Evolutionary conservation across 2,329 filamentous ascomycete genomes (phyloP).

Genomic region (Clonostachys rosea): DNA sequence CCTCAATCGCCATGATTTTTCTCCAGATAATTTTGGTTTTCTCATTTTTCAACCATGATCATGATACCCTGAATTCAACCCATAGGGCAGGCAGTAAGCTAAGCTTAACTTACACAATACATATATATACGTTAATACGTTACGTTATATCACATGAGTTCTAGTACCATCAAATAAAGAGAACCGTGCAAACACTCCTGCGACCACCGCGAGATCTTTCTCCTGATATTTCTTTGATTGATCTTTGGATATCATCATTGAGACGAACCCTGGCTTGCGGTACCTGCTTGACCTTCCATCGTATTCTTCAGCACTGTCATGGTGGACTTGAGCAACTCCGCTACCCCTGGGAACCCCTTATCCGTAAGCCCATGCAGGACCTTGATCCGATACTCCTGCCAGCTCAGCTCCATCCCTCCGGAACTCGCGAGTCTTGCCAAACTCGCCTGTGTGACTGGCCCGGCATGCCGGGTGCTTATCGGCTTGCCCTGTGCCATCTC

Average conservation of each 20-base stretch:
- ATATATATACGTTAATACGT: not conserved
- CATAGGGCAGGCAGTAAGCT: slow-evolving; percentile 8
- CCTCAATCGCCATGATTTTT: no score
- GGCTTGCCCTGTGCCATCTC: slow-evolving; percentile 31
- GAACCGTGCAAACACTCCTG: not conserved
- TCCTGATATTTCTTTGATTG: not conserved
- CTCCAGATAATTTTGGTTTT: not conserved
- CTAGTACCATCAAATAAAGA: not conserved
- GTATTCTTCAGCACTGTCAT: slow-evolving; percentile 68
- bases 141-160: not conserved
- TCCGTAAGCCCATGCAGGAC: slow-evolving; percentile 64
- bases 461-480: slow-evolving; percentile 50
- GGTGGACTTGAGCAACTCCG: slow-evolving; percentile 72
- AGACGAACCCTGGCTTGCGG: slow-evolving; percentile 1
- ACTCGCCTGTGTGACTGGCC: slow-evolving; percentile 66
- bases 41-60: slow-evolving; percentile 7
- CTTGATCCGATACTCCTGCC: slow-evolving; percentile 71
- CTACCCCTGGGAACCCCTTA: slow-evolving; percentile 61
- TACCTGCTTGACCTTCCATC: slow-evolving; percentile 18
- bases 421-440: slow-evolving; percentile 57
- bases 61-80: slow-evolving; percentile 30
- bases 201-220: no score
- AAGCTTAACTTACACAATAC: no score
- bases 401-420: slow-evolving; percentile 63
- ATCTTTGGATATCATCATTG: slow-evolving; percentile 8